A percentile compares a stretch with the other conserved stretches of the same genome.
Evolutionary conservation across 805 yeast species (phyloP).

Genomic region (Vanderwaltozyma verrucispora): DNA sequence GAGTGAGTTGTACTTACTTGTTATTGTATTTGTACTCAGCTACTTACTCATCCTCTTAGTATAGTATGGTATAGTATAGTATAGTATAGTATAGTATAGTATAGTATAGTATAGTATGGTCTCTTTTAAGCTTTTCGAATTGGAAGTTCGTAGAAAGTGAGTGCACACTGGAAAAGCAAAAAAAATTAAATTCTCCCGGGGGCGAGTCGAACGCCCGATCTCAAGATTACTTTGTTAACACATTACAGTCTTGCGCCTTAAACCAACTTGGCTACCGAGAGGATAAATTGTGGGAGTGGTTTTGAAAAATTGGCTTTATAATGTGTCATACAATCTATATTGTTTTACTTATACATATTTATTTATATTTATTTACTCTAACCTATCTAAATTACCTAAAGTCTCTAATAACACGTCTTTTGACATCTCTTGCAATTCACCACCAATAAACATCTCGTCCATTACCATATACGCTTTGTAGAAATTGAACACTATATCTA

Average conservation of each 20-base stretch:
- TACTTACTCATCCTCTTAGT: too few relatives aligned
- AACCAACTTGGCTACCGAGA: slow-evolving; percentile 31
- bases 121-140: too few relatives aligned
- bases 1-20: too few relatives aligned
- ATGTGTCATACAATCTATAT: not conserved
- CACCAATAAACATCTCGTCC: slow-evolving; percentile 83
- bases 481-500: slow-evolving; percentile 88
- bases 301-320: not conserved
- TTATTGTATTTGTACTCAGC: too few relatives aligned
- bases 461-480: slow-evolving; percentile 70
- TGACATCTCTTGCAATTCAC: slow-evolving; percentile 82
- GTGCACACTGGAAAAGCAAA: not conserved
- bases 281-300: slow-evolving; percentile 3
- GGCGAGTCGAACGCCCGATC: slow-evolving; percentile 31
- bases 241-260: slow-evolving; percentile 30
- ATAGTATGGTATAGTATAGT: too few relatives aligned
- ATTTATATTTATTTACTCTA: slow-evolving; percentile 33
- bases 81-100: too few relatives aligned
- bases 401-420: slow-evolving; percentile 57
- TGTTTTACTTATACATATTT: not conserved
- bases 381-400: slow-evolving; percentile 50
- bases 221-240: slow-evolving; percentile 23
- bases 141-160: too few relatives aligned
- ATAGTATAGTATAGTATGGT: too few relatives aligned
- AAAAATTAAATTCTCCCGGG: slow-evolving; percentile 25